phyloP scores from a whole-genome alignment of 116 monocot species.

The Posidonia oceanica region DNA sequence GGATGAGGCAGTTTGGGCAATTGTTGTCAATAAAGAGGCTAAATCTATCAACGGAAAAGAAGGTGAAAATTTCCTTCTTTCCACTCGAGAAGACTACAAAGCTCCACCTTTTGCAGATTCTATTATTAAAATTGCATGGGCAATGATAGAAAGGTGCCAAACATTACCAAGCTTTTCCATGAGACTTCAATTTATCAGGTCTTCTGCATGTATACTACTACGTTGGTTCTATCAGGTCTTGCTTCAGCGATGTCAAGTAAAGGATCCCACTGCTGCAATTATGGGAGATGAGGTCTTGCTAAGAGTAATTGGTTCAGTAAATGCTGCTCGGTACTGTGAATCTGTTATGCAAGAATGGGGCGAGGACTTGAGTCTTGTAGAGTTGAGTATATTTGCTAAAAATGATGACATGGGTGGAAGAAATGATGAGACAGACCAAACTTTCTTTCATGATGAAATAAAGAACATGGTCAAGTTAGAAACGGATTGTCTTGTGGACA shows the following conservation, averaged over 20 bases:
- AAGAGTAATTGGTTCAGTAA: constrained; percentile 30
- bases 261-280: constrained; percentile 13
- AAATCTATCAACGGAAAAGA: constrained; percentile 8
- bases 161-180: constrained; percentile 16
- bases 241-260: constrained; percentile 23
- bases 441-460: constrained; percentile 36
- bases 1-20: constrained; percentile 40
- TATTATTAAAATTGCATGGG: constrained; percentile 36
- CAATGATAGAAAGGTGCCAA: constrained; percentile 47
- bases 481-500: constrained; percentile 51
- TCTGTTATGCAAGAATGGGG: constrained; percentile 48
- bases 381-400: constrained; percentile 19
- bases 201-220: constrained; percentile 39
- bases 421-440: neutral
- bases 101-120: constrained; percentile 51
- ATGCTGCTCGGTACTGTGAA: constrained; percentile 51
- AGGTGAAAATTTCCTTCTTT: constrained; percentile 35
- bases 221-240: constrained; percentile 36
- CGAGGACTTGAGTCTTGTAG: constrained; percentile 44
- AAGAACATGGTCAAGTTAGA: constrained; percentile 32
- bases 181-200: constrained; percentile 33
- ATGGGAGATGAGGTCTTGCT: constrained; percentile 23
- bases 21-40: constrained; percentile 13
- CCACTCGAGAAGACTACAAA: constrained; percentile 48
- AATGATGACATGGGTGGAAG: neutral